Percentiles rank a stretch among this genome's conserved stretches.
Conservation (phyloP, 2,329 filamentous ascomycete genomes). For the Neonectria magnoliae region DNA sequence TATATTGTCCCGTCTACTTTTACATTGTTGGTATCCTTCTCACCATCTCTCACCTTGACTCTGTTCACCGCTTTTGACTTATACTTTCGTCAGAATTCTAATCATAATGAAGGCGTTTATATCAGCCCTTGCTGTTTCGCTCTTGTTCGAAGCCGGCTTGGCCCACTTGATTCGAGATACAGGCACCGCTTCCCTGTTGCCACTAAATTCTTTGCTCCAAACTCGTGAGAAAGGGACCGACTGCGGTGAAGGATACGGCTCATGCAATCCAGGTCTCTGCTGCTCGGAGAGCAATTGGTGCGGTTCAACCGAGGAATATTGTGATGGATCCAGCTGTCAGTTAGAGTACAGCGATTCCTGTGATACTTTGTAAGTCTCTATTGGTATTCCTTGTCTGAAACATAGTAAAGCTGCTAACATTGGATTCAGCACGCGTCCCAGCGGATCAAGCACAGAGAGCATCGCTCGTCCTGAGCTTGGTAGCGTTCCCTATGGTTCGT, state of each 20-base stretch:
- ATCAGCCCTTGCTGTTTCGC: slow-evolving; percentile 22
- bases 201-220: slow-evolving; percentile 22
- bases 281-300: slow-evolving; percentile 52
- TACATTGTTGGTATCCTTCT: neutral
- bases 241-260: slow-evolving; percentile 51
- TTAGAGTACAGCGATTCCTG: slow-evolving; percentile 52
- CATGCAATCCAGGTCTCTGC: slow-evolving; percentile 46
- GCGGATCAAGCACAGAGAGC: slow-evolving; percentile 45
- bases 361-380: slow-evolving; percentile 51
- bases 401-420: slow-evolving; percentile 17
- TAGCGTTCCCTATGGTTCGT: slow-evolving; percentile 51
- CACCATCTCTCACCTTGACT: neutral
- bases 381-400: neutral
- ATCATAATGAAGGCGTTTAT: slow-evolving; percentile 31
- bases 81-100: neutral
- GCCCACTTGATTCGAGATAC: slow-evolving; percentile 4
- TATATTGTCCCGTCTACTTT: neutral
- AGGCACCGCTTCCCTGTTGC: slow-evolving; percentile 5
- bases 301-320: slow-evolving; percentile 48
- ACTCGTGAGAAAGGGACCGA: slow-evolving; percentile 30
- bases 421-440: slow-evolving; percentile 43
- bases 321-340: slow-evolving; percentile 51
- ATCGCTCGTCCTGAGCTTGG: slow-evolving; percentile 46
- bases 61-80: neutral
- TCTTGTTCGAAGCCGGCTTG: slow-evolving; percentile 26